Conservation (phyloP, 1,284 basidiomycete species). For the Cystobasidium sp. region DNA sequence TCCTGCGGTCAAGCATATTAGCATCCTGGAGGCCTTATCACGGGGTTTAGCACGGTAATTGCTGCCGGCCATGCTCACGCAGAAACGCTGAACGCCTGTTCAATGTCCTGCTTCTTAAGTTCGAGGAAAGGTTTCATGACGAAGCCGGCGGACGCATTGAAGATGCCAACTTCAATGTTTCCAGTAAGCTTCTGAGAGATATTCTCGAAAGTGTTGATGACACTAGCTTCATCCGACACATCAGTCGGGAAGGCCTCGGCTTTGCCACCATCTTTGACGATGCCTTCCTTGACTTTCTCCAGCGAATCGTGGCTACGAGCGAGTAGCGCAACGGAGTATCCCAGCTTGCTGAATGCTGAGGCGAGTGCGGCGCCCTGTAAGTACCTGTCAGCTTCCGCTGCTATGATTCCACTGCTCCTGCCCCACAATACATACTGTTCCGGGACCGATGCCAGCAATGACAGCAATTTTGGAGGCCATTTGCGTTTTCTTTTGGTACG, state of each 20-base stretch:
- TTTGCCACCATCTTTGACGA: slow-evolving; percentile 26
- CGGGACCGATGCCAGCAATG: slow-evolving; percentile 38
- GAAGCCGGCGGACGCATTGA: slow-evolving; percentile 40
- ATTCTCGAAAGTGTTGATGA: slow-evolving; percentile 19
- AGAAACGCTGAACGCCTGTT: slow-evolving; percentile 36
- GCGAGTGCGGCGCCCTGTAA: slow-evolving; percentile 33
- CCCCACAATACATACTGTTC: slow-evolving; percentile 4
- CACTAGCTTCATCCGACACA: slow-evolving; percentile 30
- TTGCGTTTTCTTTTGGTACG: background rate
- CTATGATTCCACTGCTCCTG: background rate
- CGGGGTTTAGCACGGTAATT: background rate
- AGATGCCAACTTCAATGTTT: slow-evolving; percentile 23
- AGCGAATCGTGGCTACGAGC: slow-evolving; percentile 34
- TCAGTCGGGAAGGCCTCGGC: slow-evolving; percentile 41
- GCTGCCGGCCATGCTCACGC: slow-evolving; percentile 6
- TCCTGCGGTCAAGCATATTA: background rate
- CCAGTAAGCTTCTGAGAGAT: slow-evolving; percentile 39
- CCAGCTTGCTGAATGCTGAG: slow-evolving; percentile 26
- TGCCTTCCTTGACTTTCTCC: slow-evolving; percentile 18
- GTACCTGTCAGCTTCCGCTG: background rate
- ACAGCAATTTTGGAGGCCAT: slow-evolving; percentile 32
- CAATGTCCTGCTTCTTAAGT: slow-evolving; percentile 9
- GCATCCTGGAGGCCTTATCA: background rate
- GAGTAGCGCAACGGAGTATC: slow-evolving; percentile 38
- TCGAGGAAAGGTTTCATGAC: slow-evolving; percentile 34